Conservation (phyloP, 2,329 filamentous ascomycete species). For the Diplodia scrobiculata region DNA sequence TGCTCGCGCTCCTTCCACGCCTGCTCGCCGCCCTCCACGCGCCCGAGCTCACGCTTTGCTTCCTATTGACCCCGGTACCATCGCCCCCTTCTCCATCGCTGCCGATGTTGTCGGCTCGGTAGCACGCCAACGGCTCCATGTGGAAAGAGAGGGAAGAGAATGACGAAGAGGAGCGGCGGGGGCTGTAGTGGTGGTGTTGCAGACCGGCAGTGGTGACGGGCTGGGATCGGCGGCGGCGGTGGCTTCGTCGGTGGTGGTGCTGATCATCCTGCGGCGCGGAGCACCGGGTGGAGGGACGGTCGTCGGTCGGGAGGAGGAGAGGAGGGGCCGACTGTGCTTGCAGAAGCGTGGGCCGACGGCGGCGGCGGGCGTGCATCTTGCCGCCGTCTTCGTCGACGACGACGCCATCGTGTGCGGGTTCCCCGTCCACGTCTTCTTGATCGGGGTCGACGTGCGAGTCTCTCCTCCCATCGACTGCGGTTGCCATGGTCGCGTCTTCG, state of each 20-base stretch:
- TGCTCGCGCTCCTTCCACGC: background rate
- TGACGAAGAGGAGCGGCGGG: background rate
- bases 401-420: background rate
- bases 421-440: background rate
- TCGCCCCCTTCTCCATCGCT: background rate
- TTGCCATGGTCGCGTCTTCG: background rate
- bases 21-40: background rate
- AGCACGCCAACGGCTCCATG: background rate
- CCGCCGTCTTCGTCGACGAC: background rate
- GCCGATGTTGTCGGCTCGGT: background rate
- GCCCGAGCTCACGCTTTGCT: background rate
- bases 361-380: background rate
- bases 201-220: background rate
- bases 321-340: background rate
- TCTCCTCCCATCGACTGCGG: background rate
- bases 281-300: background rate
- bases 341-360: background rate
- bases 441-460: conserved; percentile 5
- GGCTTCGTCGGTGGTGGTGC: background rate
- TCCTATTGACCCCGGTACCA: background rate
- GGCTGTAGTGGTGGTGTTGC: too few species aligned
- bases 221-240: background rate
- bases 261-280: background rate
- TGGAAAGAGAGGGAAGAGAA: background rate
- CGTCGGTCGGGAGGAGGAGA: background rate